phyloP scores from a whole-genome alignment of 371 early-diverging fungal genomes.

The Cokeromyces recurvatus region DNA sequence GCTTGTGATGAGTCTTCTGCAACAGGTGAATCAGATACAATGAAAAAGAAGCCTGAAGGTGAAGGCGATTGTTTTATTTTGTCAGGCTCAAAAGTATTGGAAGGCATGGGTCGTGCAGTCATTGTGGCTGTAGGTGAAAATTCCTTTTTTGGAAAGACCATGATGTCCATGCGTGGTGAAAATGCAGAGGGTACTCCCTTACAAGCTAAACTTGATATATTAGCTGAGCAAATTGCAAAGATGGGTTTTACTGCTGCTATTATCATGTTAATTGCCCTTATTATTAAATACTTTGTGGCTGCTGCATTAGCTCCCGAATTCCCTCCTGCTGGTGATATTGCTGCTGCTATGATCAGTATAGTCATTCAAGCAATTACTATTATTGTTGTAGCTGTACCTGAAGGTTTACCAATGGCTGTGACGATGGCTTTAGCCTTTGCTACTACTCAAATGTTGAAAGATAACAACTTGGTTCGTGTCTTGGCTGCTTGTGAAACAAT shows the following conservation, averaged over 20 bases:
- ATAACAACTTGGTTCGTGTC: conserved; percentile 91
- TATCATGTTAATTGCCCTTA: conserved; percentile 72
- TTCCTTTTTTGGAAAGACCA: conserved; percentile 79
- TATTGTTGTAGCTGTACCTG: conserved; percentile 97
- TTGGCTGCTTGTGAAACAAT: conserved; percentile 96
- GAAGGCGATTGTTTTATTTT: conserved; percentile 80
- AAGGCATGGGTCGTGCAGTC: conserved; percentile 82
- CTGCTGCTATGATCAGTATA: conserved; percentile 70
- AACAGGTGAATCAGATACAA: conserved; percentile 88
- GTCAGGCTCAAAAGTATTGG: conserved; percentile 87
- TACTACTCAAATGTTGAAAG: conserved; percentile 91
- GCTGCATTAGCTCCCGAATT: conserved; percentile 52
- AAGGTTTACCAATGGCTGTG: conserved; percentile 97
- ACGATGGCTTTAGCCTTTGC: conserved; percentile 95
- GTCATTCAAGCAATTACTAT: conserved; percentile 84
- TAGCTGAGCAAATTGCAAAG: conserved; percentile 93
- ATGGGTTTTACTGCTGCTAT: conserved; percentile 80
- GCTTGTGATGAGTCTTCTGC: conserved; percentile 88
- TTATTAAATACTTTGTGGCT: conserved; percentile 76
- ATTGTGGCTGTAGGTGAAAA: conserved; percentile 84
- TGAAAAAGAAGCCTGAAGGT: conserved; percentile 61
- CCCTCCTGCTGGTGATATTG: conserved; percentile 55
- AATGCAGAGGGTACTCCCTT: conserved; percentile 86
- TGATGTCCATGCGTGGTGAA: conserved; percentile 79
- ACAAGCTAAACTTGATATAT: conserved; percentile 77